Evolutionary conservation across 352 stramenopile genomes (phyloP).

Genomic region (Poterioochromonas sp.): DNA sequence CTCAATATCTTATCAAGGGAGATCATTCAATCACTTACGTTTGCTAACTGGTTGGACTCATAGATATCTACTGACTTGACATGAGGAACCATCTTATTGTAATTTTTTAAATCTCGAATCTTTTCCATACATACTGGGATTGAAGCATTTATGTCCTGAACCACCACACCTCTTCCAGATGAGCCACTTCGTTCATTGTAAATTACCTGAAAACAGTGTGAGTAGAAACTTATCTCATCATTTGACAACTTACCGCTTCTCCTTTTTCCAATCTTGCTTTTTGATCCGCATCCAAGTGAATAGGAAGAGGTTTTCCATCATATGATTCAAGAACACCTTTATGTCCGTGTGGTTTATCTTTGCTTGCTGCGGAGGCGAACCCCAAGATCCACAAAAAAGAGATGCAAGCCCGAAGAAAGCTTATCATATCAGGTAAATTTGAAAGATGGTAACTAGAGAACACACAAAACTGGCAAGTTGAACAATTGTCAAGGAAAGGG

Average conservation of each 20-base stretch:
- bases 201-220: conserved; percentile 8
- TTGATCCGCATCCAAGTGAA: conserved; percentile 1
- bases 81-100: conserved; percentile 28
- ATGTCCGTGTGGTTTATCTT: conserved; percentile 27
- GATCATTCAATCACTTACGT: conserved; percentile 22
- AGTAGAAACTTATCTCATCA: not conserved
- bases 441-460: too few relatives aligned
- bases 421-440: too few relatives aligned
- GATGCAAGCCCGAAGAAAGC: too few relatives aligned
- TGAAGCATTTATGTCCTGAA: conserved; percentile 32
- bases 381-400: too few relatives aligned
- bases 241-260: conserved; percentile 11
- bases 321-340: conserved; percentile 17
- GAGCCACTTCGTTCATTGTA: conserved; percentile 14
- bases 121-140: conserved; percentile 5
- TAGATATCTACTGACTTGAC: conserved; percentile 24
- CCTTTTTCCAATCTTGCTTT: conserved; percentile 15
- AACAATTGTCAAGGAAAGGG: too few relatives aligned
- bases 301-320: conserved; percentile 28
- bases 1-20: not conserved
- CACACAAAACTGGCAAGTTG: too few relatives aligned
- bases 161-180: conserved; percentile 30
- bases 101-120: conserved; percentile 16
- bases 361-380: not conserved
- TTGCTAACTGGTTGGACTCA: not conserved